These are phyloP conservation scores for Rhodomyrtus psidioides DNA, from an alignment of 441 rosid genomes.

Conservation along the genomic window DNA sequence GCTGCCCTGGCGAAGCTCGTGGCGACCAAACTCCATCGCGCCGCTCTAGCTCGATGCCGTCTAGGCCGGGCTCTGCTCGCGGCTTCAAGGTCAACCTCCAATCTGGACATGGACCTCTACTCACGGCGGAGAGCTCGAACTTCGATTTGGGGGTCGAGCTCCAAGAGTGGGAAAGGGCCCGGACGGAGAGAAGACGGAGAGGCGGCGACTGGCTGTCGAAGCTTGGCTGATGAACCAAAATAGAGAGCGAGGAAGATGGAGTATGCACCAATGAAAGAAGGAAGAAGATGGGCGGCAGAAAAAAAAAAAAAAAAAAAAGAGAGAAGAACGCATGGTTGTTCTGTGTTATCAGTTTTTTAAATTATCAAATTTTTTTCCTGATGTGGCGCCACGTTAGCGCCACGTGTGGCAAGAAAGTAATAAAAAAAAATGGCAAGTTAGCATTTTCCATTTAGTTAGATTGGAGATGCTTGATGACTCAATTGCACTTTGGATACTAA, in stretches of 20 bases:
- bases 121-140: not conserved
- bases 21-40: no score
- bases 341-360: not conserved
- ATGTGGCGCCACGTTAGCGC: not conserved
- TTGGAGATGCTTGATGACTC: no score
- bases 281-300: not conserved
- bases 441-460: no score
- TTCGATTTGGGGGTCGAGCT: not conserved
- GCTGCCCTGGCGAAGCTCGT: no score
- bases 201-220: not conserved
- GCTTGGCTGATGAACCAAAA: not conserved
- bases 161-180: not conserved
- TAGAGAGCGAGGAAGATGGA: not conserved
- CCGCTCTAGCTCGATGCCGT: not conserved
- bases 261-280: not conserved
- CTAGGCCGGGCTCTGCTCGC: accelerated
- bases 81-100: not conserved
- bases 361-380: not conserved
- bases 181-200: not conserved
- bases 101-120: not conserved
- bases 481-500: no score
- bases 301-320: no score
- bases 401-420: not conserved
- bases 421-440: no score
- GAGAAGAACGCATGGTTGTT: not conserved